phyloP scores from a whole-genome alignment of 305 asterid genomes.

The Fraxinus nigra region DNA sequence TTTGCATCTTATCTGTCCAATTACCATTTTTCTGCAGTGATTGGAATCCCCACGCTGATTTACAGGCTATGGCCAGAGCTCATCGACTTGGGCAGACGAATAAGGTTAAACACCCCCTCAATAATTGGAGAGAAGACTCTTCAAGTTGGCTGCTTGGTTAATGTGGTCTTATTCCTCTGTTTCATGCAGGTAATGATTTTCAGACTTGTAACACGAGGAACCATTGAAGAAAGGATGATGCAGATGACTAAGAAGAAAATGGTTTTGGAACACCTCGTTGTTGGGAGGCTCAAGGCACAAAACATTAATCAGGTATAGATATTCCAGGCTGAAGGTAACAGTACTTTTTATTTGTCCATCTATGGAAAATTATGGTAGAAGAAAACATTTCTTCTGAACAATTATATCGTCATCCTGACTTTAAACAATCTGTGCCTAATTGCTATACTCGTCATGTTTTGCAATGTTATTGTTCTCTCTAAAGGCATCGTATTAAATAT shows the following conservation, averaged over 20 bases:
- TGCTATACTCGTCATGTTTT: background rate
- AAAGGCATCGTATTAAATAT: constrained; percentile 10
- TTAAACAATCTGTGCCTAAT: background rate
- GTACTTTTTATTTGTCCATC: background rate
- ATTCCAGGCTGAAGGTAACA: constrained; percentile 6
- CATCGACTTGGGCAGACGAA: constrained; percentile 98
- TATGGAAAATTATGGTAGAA: background rate
- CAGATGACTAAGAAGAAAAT: constrained; percentile 95
- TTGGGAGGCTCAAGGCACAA: constrained; percentile 84
- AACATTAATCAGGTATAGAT: constrained; percentile 81
- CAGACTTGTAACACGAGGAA: constrained; percentile 79
- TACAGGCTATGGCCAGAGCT: constrained; percentile 99
- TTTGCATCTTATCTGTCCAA: background rate
- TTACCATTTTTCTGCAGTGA: constrained; percentile 48
- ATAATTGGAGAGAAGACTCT: constrained; percentile 22
- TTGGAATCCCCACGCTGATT: constrained; percentile 99
- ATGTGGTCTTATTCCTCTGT: constrained; percentile 18
- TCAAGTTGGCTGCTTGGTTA: constrained; percentile 18
- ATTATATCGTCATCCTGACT: background rate
- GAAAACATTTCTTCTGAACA: background rate
- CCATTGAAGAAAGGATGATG: constrained; percentile 99
- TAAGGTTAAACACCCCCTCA: constrained; percentile 49
- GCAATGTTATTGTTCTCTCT: constrained; percentile 2
- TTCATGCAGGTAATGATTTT: constrained; percentile 83
- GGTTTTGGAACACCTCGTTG: constrained; percentile 96